A percentile compares a stretch with the other conserved stretches of the same genome.
Evolutionary conservation across 1,139 yeast species (phyloP).

Genomic region (Candida neerlandica): DNA sequence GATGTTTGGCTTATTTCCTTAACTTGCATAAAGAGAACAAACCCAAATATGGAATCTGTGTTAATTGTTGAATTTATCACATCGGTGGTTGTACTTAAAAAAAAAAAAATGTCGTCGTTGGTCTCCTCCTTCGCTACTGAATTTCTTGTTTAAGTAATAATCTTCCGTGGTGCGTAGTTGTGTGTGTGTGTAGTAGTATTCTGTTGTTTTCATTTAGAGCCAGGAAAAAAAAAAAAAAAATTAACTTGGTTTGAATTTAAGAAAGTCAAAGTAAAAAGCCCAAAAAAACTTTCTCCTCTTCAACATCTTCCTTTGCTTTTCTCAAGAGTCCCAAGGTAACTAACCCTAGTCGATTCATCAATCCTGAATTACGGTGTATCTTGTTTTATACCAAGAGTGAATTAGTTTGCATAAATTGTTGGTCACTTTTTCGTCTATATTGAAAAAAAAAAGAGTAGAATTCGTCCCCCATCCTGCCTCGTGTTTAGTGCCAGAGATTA

Average conservation of each 20-base stretch:
- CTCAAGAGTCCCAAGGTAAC: not conserved
- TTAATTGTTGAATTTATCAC: not conserved
- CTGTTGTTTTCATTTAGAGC: not conserved
- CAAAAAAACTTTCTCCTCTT: not conserved
- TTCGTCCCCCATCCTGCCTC: not conserved
- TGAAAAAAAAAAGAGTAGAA: too few species aligned
- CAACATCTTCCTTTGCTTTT: not conserved
- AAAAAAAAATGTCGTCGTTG: not conserved
- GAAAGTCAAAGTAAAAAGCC: not conserved
- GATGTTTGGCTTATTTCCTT: not conserved
- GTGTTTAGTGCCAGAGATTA: not conserved
- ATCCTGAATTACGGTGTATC: not conserved
- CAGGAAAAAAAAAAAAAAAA: not conserved
- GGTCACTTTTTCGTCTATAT: too few species aligned
- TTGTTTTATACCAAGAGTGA: too few species aligned
- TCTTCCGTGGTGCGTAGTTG: not conserved
- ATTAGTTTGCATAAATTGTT: too few species aligned
- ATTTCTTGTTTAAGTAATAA: slow-evolving; percentile 3
- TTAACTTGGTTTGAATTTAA: not conserved
- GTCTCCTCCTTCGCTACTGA: not conserved
- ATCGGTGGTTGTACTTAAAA: not conserved
- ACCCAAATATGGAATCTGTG: not conserved
- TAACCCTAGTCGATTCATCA: not conserved
- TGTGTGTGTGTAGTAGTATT: not conserved
- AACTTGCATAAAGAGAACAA: slow-evolving; percentile 2